Evolutionary conservation across 1,284 basidiomycete genomes (phyloP), one percentile per base, ranked within the genome.

Genomic region (Fomitopsis palustris): DNA sequence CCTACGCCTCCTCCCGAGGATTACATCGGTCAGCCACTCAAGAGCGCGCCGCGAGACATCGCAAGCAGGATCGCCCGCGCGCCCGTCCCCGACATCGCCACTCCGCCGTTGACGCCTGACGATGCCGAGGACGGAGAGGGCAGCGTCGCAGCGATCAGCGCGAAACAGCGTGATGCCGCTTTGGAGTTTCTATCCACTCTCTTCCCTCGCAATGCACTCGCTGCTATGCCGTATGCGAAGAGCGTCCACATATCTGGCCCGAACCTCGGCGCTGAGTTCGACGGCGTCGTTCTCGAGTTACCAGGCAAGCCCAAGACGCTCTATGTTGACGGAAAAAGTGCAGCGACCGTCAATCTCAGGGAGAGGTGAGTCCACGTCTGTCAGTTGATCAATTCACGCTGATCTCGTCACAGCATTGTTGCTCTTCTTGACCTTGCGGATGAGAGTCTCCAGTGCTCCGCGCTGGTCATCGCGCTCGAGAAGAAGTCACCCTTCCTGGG

Each of bases 351-450:
- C 65, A 87, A 84, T 70, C 77, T 93, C 42, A 81, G 90, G 65
- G 91, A 93, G 79, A 92, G 90, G 90, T 91, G 63, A 42, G 76
- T 61, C 21, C 33, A 10, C 37, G 6, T 3, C 12, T 23, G 67
- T 41, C 37, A 55, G 61, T 42, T 27, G 4, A 19, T 21, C 55
- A 61, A 19, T 63, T 37, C 8, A 27, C 45, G 23, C 42, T 62
- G 47, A 59, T 53, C 23, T 27, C 27, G 45, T n/a, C 3, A 16
- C 56, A 93, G 90, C 71, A 87, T 93, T 66, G 90, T 93, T 39
- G 91, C 91, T 53, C 79, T 93, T 39, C 77, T 93, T 62, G 90
- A 93, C 68, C 78, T 93, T 29, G 90, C 91, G 57, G 88, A 90
- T 71, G 90, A 93, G 72, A 84, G 82, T 61, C 78, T 93, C 39